Conservation (phyloP, 208 protist species). For the Perkinsela sp. region DNA sequence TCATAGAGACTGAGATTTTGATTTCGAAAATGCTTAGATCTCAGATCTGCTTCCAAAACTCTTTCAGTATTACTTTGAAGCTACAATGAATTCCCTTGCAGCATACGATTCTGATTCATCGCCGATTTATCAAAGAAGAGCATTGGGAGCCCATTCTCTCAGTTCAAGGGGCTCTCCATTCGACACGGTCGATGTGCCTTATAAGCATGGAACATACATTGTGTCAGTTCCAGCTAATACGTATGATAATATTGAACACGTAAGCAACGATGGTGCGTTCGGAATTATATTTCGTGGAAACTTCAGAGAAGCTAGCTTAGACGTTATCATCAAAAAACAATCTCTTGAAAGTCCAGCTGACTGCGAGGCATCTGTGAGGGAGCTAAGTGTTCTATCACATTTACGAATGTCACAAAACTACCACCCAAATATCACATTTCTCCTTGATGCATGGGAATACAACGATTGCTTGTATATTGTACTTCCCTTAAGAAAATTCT, state of each 20-base stretch:
- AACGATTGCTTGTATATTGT: neutral
- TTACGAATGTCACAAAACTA: neutral
- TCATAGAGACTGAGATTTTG: too few relatives aligned
- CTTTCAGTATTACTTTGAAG: too few relatives aligned
- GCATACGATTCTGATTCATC: too few relatives aligned
- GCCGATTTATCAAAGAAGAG: too few relatives aligned
- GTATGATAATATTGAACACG: neutral
- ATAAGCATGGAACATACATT: neutral
- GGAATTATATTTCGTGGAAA: neutral
- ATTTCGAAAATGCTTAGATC: too few relatives aligned
- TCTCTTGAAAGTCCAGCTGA: neutral
- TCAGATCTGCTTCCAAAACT: too few relatives aligned
- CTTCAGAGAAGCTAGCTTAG: neutral
- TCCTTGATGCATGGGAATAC: constrained; percentile 1
- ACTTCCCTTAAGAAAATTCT: neutral
- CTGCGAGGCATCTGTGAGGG: neutral
- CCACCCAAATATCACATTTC: neutral
- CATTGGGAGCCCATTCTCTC: too few relatives aligned
- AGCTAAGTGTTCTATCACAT: neutral
- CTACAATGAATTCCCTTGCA: too few relatives aligned
- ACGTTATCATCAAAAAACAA: neutral
- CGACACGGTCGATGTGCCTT: neutral
- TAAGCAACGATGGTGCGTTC: neutral
- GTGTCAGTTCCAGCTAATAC: neutral
- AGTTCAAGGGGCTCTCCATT: too few relatives aligned